phyloP scores from a whole-genome alignment of 352 stramenopile genomes.

The Peronosclerospora sorghi region DNA sequence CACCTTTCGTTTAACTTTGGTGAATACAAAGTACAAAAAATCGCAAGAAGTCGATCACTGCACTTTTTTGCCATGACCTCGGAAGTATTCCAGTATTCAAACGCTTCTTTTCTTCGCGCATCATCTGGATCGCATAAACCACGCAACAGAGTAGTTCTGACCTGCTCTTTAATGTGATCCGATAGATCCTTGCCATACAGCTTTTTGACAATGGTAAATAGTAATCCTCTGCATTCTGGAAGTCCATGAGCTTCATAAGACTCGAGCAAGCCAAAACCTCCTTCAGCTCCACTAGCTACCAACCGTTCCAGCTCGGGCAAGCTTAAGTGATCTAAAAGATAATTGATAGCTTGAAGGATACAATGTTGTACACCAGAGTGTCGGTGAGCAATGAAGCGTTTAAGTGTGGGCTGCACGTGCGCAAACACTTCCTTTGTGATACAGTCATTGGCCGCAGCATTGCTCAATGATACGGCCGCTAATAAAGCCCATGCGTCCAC shows the following conservation, averaged over 20 bases:
- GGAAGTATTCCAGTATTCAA: conserved; percentile 39
- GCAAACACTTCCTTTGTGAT: conserved; percentile 34
- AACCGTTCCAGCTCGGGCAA: conserved; percentile 15
- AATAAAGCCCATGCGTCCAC: conserved; percentile 51
- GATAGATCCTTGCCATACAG: conserved; percentile 21
- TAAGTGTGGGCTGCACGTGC: conserved; percentile 34
- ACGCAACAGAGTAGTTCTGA: conserved; percentile 30
- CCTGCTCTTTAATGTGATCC: conserved; percentile 5
- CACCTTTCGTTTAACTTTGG: conserved; percentile 43
- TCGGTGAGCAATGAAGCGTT: conserved; percentile 42
- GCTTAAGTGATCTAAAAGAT: conserved; percentile 25
- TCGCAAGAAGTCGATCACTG: conserved; percentile 29
- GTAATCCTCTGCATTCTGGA: conserved; percentile 22
- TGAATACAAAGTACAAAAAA: conserved; percentile 41
- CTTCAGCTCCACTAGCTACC: conserved; percentile 16
- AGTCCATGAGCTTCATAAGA: conserved; percentile 29
- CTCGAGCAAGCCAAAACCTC: conserved; percentile 30
- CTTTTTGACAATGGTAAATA: conserved; percentile 32
- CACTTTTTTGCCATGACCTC: conserved; percentile 22
- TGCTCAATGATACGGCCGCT: conserved; percentile 31
- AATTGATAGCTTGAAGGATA: conserved; percentile 29
- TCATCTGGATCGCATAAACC: conserved; percentile 42
- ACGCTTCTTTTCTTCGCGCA: conserved; percentile 24
- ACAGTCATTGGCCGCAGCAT: conserved; percentile 29
- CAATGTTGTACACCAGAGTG: conserved; percentile 36